These are phyloP conservation scores for Solanum ahanhuiri DNA, from an alignment of 257 asterid species.

Conservation along the genomic window DNA sequence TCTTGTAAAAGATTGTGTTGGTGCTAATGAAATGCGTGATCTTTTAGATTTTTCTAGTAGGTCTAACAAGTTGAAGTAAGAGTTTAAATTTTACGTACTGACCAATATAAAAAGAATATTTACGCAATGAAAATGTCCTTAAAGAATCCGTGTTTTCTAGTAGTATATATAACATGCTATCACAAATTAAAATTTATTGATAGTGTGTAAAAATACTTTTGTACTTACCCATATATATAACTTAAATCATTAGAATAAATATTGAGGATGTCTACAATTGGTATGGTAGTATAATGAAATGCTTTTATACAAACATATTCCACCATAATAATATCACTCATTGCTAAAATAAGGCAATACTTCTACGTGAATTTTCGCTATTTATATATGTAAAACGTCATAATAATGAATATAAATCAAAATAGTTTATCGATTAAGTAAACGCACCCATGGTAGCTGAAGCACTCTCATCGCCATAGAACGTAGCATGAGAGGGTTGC, in stretches of 20 bases:
- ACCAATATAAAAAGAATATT: not conserved
- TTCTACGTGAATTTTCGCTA: not conserved
- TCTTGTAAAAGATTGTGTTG: not conserved
- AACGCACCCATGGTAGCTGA: constrained; percentile 46
- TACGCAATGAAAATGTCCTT: not conserved
- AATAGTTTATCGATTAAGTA: not conserved
- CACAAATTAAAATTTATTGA: not conserved
- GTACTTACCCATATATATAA: not conserved
- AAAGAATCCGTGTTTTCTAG: no score
- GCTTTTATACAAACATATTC: not conserved
- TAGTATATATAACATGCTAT: not conserved
- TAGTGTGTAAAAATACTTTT: not conserved
- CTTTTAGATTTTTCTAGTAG: not conserved
- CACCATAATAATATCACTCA: not conserved
- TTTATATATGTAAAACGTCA: not conserved
- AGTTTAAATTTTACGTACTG: not conserved
- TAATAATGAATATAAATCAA: not conserved
- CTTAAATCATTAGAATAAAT: not conserved
- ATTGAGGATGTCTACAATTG: not conserved
- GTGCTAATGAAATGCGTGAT: not conserved
- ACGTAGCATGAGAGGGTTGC: constrained; percentile 54
- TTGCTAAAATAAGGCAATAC: not conserved
- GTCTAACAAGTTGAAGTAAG: not conserved
- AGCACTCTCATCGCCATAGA: constrained; percentile 62
- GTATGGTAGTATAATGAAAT: not conserved